Conservation (phyloP, 1,284 basidiomycete genomes). For the Trichosporon sp. region DNA sequence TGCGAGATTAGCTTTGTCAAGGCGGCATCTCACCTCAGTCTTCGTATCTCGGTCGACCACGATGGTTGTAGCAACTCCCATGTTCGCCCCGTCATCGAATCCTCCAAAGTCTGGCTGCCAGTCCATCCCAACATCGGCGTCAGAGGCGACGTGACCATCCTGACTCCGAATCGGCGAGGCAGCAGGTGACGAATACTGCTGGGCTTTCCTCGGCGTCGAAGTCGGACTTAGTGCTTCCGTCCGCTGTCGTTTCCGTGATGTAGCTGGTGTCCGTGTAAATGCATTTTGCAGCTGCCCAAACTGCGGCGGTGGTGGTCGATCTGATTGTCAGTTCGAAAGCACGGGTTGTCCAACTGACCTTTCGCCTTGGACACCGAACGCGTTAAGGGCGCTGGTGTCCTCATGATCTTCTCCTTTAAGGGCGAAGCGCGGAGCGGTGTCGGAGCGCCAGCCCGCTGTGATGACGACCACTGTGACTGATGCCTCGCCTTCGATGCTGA, state of each 20-base stretch:
- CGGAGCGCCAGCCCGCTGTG: slow-evolving; percentile 8
- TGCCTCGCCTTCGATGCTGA: slow-evolving; percentile 20
- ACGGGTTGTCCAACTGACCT: slow-evolving; percentile 10
- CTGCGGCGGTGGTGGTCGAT: slow-evolving; percentile 18
- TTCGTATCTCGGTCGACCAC: slow-evolving; percentile 10
- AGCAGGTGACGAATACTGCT: not conserved
- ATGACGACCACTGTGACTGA: slow-evolving; percentile 16
- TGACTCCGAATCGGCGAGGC: slow-evolving; percentile 11
- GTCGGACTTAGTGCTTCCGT: slow-evolving; percentile 25
- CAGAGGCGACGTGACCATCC: not conserved
- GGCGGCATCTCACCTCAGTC: slow-evolving; percentile 19
- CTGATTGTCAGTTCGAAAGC: slow-evolving; percentile 5
- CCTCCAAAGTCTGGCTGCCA: slow-evolving; percentile 15
- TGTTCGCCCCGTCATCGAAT: not conserved
- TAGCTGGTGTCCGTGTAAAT: slow-evolving; percentile 25
- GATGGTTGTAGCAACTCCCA: not conserved
- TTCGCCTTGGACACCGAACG: slow-evolving; percentile 28
- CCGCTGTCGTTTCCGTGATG: slow-evolving; percentile 27
- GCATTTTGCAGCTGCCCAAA: slow-evolving; percentile 36
- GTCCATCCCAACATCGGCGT: slow-evolving; percentile 11
- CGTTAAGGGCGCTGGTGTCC: slow-evolving; percentile 20
- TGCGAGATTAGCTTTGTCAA: slow-evolving; percentile 8
- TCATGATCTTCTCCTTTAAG: slow-evolving; percentile 6
- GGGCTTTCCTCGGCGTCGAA: slow-evolving; percentile 15
- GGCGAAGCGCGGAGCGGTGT: slow-evolving; percentile 13